Percentiles rank a stretch among this genome's conserved stretches.
Conservation (phyloP, 305 asterid species). For the Fraxinus nigra region DNA sequence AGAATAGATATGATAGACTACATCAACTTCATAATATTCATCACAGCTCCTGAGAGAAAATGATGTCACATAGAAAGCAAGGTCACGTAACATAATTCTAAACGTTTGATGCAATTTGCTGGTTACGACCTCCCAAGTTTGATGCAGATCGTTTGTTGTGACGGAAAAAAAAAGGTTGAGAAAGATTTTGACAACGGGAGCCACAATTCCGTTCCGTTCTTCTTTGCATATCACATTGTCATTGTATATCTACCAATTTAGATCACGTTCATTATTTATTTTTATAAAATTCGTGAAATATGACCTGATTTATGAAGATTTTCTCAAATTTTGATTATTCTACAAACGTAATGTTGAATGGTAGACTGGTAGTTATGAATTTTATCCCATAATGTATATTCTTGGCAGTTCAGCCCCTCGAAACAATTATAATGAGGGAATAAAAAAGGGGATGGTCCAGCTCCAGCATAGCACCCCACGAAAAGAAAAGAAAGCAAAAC, state of each 20-base stretch:
- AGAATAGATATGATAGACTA: neutral
- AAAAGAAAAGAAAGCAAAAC: neutral
- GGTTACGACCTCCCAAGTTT: too few species aligned
- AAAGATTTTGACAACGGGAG: neutral
- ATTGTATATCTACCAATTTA: neutral
- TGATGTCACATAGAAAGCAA: neutral
- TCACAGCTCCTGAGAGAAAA: neutral
- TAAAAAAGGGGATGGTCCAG: neutral
- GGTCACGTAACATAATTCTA: neutral
- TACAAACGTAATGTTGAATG: neutral
- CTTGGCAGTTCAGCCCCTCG: neutral
- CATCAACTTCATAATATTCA: neutral
- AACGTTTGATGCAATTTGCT: neutral
- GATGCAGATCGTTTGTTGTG: neutral
- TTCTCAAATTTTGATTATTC: neutral
- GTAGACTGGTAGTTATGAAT: neutral
- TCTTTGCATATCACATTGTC: neutral
- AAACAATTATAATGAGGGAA: neutral
- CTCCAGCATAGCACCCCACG: neutral
- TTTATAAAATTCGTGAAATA: neutral
- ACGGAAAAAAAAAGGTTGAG: neutral
- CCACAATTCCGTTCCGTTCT: neutral
- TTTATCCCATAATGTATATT: neutral
- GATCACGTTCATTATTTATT: neutral
- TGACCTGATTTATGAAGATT: neutral